These are phyloP conservation scores for Solanum etuberosum DNA, from an alignment of 257 asterid genomes.

Conservation along the genomic window DNA sequence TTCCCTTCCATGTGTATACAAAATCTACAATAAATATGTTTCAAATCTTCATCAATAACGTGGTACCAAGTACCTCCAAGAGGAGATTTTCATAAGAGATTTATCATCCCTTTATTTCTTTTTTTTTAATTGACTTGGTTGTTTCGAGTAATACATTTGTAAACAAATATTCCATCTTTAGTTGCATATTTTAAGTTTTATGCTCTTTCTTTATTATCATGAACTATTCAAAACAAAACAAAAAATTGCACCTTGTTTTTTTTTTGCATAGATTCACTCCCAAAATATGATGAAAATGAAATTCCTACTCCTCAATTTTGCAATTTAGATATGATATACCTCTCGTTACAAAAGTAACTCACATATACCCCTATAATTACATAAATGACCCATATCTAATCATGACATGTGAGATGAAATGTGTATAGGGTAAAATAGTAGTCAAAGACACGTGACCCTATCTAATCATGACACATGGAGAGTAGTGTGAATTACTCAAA, in stretches of 20 bases:
- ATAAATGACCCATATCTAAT: too few species aligned
- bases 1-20: background rate
- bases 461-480: too few species aligned
- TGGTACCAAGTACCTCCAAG: background rate
- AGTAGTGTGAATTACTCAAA: too few species aligned
- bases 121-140: background rate
- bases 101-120: background rate
- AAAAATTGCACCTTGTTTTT: background rate
- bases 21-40: background rate
- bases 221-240: background rate
- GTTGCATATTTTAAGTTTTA: background rate
- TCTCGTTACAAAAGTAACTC: too few species aligned
- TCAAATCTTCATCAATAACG: background rate
- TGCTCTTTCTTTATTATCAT: background rate
- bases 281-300: background rate
- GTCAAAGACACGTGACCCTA: too few species aligned
- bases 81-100: background rate
- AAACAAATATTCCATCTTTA: background rate
- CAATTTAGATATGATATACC: too few species aligned
- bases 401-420: too few species aligned
- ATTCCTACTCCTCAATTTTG: background rate
- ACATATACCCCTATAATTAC: too few species aligned
- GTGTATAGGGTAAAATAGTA: too few species aligned
- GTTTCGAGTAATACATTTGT: background rate
- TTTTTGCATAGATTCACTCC: background rate